Conservation (phyloP, 2,329 filamentous ascomycete genomes). For the Xylariaceae sp. region DNA sequence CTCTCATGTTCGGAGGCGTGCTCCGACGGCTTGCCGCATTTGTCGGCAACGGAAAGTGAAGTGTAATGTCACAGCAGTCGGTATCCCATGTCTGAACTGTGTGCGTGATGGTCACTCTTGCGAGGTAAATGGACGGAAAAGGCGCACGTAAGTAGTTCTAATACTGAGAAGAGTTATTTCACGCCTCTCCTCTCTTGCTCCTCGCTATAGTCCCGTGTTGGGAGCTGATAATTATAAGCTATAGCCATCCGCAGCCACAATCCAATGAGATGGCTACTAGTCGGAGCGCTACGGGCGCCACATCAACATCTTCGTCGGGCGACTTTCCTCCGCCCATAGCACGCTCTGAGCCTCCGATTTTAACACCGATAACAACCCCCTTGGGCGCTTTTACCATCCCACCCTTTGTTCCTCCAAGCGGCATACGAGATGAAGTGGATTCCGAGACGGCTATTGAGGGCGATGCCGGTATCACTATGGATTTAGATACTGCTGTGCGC, state of each 20-base stretch:
- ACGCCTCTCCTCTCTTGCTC: background rate
- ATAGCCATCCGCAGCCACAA: no score
- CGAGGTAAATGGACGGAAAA: constrained; percentile 32
- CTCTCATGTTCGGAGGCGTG: constrained; percentile 19
- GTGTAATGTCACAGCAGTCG: constrained; percentile 30
- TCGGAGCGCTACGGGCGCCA: background rate
- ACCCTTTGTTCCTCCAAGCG: constrained; percentile 4
- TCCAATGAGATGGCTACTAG: background rate
- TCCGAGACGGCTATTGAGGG: background rate
- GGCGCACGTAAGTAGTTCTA: constrained; percentile 23
- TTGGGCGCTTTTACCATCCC: constrained; percentile 1
- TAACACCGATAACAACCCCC: constrained; percentile 12
- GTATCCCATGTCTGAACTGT: constrained; percentile 40
- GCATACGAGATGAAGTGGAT: background rate
- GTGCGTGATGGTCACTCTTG: constrained; percentile 38
- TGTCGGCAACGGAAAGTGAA: constrained; percentile 35
- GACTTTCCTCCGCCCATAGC: constrained; percentile 9
- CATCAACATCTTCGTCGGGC: constrained; percentile 17
- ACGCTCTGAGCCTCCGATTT: constrained; percentile 5
- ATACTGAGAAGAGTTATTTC: background rate
- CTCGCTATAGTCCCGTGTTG: background rate
- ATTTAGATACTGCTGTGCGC: background rate
- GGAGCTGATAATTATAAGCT: background rate
- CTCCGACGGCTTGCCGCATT: constrained; percentile 19
- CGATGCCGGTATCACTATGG: constrained; percentile 3